Percentiles rank a stretch among this genome's conserved stretches.
Evolutionary conservation across 2,329 filamentous ascomycete species (phyloP).

Genomic region (Alternaria metachromatica): DNA sequence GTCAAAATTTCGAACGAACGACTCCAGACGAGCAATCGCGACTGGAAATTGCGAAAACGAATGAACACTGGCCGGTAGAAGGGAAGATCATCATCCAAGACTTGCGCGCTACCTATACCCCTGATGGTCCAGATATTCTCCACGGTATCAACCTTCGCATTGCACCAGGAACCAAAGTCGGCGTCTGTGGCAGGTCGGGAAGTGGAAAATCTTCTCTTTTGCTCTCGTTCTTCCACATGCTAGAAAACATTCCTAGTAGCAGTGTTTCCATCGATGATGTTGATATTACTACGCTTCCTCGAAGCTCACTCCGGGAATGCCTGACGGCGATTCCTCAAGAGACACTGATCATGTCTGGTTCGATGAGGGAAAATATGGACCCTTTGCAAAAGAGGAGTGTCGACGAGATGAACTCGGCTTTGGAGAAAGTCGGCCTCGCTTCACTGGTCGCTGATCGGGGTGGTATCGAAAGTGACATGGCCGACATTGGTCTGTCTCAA

Average conservation of each 20-base stretch:
- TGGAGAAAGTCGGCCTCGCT: not conserved
- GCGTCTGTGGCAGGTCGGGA: constrained; percentile 61
- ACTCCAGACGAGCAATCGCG: not conserved
- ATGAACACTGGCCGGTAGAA: not conserved
- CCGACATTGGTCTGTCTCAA: not conserved
- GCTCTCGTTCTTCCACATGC: not conserved
- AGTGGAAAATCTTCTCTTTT: constrained; percentile 30
- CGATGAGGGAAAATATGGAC: not conserved
- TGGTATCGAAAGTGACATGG: not conserved
- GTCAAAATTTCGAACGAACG: not conserved
- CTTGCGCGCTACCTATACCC: not conserved
- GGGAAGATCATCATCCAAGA: not conserved
- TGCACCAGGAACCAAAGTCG: constrained; percentile 52
- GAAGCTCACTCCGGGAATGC: not conserved
- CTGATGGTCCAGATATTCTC: not conserved
- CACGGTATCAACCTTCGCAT: constrained; percentile 51
- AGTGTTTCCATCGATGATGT: not conserved
- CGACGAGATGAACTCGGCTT: not conserved
- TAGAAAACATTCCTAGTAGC: accelerated
- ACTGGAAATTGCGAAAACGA: not conserved
- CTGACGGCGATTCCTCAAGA: not conserved
- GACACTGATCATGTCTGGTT: not conserved
- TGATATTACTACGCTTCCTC: not conserved
- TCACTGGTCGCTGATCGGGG: not conserved
- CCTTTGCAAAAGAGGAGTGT: not conserved